Base-by-base conservation (phyloP, 345 rosid species). In the Schrenkiella parvula region DNA sequence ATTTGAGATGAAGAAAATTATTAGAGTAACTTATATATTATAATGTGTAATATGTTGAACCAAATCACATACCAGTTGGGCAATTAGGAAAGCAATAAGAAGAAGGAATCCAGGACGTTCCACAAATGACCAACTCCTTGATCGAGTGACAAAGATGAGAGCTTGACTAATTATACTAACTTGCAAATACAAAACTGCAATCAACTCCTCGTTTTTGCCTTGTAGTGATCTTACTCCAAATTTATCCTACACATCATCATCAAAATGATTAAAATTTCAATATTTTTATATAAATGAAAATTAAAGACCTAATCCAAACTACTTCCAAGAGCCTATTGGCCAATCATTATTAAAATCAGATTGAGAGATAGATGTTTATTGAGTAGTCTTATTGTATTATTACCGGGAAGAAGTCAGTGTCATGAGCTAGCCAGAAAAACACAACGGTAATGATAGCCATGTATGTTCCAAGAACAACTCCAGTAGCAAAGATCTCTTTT, bases 81-180 rank as follows among this genome's bases (percentile, higher is more conserved):
- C 98, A 38, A 83, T 4, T 41, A 89, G 0, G 72, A 92, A 92
- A 60, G 98, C 98, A 6, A 59, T 3, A 5, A 86, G n/a, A 39
- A 92, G 93, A 64, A 84, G 67, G n/a, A 85, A 56, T 60, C 98
- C 98, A 10, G 98, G 98, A 48, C 92, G 90, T 72, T 92, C 97
- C 0, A 85, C 37, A 26, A 42, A 89, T 2, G 98, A 92, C 93
- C 96, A 92, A 78, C 96, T 86, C 15, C 90, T 83, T 12, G 98
- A 92, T 63, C 98, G 81, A 3, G 97, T 91, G 2, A 91, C 97
- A 64, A 91, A 91, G 82, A 91, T 91, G 70, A 91, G 97, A 42
- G 97, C 96, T 81, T 91, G 97, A 63, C 97, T 91, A 46, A 91
- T 88, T 54, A 91, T 86, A 70, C 96, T 92, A 35, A 92, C 98